Evolutionary conservation across 2,329 filamentous ascomycete genomes (phyloP).

Genomic region (Fusarium xylarioides): DNA sequence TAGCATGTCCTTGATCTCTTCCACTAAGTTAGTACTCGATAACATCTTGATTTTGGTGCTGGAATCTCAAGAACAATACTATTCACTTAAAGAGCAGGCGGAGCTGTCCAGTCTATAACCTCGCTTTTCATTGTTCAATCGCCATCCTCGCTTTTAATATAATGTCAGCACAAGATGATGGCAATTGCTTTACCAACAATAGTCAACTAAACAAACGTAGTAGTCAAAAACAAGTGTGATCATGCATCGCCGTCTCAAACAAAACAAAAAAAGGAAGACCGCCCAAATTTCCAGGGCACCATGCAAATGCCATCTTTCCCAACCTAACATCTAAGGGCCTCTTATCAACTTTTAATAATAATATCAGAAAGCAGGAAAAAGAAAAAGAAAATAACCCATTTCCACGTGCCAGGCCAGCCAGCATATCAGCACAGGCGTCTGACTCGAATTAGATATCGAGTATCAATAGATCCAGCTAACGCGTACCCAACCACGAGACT

Average conservation of each 20-base stretch:
- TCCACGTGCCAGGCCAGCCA: slow-evolving; percentile 6
- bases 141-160: slow-evolving; percentile 30
- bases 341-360: slow-evolving; percentile 15
- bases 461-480: background rate
- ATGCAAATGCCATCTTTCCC: slow-evolving; percentile 36
- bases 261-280: background rate
- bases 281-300: slow-evolving; percentile 18
- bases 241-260: background rate
- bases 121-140: slow-evolving; percentile 32
- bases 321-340: slow-evolving; percentile 13
- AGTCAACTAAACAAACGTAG: slow-evolving; percentile 7
- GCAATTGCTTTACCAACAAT: background rate
- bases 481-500: background rate
- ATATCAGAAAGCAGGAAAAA: background rate
- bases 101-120: slow-evolving; percentile 35
- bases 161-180: slow-evolving; percentile 1
- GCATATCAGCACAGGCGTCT: background rate
- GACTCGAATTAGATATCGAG: background rate
- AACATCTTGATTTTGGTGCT: slow-evolving; percentile 24
- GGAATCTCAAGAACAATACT: background rate
- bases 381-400: background rate
- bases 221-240: slow-evolving; percentile 1
- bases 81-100: slow-evolving; percentile 8
- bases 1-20: background rate
- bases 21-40: background rate